These are phyloP conservation scores for Colletotrichum liriopes DNA, from an alignment of 2,329 filamentous ascomycete genomes.

Conservation along the genomic window DNA sequence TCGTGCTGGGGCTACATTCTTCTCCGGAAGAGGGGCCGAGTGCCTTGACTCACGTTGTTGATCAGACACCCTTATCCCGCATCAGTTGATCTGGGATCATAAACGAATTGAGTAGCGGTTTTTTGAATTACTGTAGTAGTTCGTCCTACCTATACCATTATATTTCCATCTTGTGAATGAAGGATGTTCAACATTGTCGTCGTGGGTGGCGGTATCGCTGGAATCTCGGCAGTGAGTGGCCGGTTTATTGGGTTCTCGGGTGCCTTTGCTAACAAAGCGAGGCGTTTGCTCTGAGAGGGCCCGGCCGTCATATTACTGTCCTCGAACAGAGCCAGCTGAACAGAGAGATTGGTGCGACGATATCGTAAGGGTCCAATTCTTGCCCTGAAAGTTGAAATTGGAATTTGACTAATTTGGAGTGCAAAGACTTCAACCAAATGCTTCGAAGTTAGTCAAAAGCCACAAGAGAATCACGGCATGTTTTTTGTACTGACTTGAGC, in stretches of 20 bases:
- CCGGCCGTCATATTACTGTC: slow-evolving; percentile 46
- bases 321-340: slow-evolving; percentile 48
- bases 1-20: neutral
- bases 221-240: slow-evolving; percentile 28
- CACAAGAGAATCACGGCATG: fast-evolving
- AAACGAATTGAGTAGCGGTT: too few relatives aligned
- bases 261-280: slow-evolving; percentile 9
- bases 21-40: neutral
- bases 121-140: neutral
- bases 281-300: slow-evolving; percentile 55
- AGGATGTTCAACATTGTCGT: slow-evolving; percentile 45
- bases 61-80: neutral
- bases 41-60: neutral
- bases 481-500: neutral
- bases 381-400: neutral
- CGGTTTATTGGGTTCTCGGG: too few relatives aligned
- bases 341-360: slow-evolving; percentile 58
- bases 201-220: slow-evolving; percentile 41
- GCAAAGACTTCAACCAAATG: slow-evolving; percentile 56
- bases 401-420: neutral
- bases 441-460: slow-evolving; percentile 51
- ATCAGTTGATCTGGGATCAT: neutral
- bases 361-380: slow-evolving; percentile 46
- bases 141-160: neutral
- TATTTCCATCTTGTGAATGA: neutral